These are phyloP conservation scores for Dimocarpus longan DNA, from an alignment of 345 rosid genomes.

Conservation along the genomic window DNA sequence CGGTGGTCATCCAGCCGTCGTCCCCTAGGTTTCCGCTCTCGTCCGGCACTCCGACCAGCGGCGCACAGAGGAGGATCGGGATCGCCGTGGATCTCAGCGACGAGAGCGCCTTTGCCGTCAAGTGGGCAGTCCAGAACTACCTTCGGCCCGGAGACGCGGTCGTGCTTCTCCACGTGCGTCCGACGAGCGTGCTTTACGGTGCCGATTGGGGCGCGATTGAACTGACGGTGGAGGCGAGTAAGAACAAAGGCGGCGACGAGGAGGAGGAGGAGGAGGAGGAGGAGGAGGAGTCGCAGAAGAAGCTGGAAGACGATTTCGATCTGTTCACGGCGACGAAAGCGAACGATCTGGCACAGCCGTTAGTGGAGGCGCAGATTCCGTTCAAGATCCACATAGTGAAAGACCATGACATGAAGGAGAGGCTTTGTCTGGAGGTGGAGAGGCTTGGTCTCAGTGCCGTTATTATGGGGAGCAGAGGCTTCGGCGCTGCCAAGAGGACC, in stretches of 20 bases:
- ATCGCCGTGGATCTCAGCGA: constrained; percentile 90
- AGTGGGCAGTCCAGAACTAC: constrained; percentile 87
- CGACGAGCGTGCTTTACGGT: constrained; percentile 78
- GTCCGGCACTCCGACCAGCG: constrained; percentile 41
- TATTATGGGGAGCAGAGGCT: constrained; percentile 82
- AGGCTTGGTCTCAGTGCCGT: constrained; percentile 68
- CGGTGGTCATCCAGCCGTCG: constrained; percentile 62
- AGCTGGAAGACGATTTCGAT: constrained; percentile 78
- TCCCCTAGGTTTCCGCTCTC: constrained; percentile 57
- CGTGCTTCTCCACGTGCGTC: constrained; percentile 71
- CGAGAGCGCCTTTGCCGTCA: constrained; percentile 81
- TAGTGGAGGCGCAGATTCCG: constrained; percentile 64
- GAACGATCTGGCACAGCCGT: constrained; percentile 66
- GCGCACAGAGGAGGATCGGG: constrained; percentile 71
- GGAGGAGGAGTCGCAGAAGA: constrained; percentile 44
- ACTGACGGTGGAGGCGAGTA: constrained; percentile 19
- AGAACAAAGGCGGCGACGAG: neutral
- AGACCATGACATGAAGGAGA: constrained; percentile 93
- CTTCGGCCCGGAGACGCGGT: constrained; percentile 85
- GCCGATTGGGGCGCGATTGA: constrained; percentile 91
- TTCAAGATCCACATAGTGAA: constrained; percentile 82
- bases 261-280: neutral
- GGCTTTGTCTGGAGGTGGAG: constrained; percentile 86
- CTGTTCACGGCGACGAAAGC: constrained; percentile 63
- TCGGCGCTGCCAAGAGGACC: constrained; percentile 56